These are phyloP conservation scores for Neurospora sp. DNA, from an alignment of 495 filamentous ascomycete species.

Conservation along the genomic window DNA sequence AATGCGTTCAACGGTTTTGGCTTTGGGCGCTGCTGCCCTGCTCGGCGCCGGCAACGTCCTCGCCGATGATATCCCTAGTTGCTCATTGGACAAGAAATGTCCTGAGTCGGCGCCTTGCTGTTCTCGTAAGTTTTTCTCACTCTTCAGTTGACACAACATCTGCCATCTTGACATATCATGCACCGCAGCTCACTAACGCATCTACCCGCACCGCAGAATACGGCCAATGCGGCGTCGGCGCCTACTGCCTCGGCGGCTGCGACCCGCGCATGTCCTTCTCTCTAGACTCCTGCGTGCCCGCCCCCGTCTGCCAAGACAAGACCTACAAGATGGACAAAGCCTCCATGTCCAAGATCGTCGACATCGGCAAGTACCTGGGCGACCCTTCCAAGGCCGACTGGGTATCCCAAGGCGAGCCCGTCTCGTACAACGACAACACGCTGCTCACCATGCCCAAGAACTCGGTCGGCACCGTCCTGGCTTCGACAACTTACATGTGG, in stretches of 20 bases:
- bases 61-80: slow-evolving; percentile 19
- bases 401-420: slow-evolving; percentile 71
- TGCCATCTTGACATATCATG: background rate
- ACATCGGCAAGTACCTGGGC: slow-evolving; percentile 76
- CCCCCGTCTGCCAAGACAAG: slow-evolving; percentile 65
- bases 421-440: slow-evolving; percentile 49
- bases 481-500: slow-evolving; percentile 88
- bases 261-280: slow-evolving; percentile 73
- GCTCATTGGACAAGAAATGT: slow-evolving; percentile 52
- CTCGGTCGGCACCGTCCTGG: slow-evolving; percentile 77
- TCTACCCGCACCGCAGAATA: slow-evolving; percentile 54
- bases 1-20: slow-evolving; percentile 13
- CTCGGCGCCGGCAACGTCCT: slow-evolving; percentile 30
- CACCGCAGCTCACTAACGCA: slow-evolving; percentile 11
- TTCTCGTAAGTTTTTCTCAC: slow-evolving; percentile 60
- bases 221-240: slow-evolving; percentile 83
- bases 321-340: slow-evolving; percentile 52
- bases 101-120: slow-evolving; percentile 75
- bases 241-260: slow-evolving; percentile 93
- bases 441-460: slow-evolving; percentile 79
- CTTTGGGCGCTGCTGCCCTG: slow-evolving; percentile 29
- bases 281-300: slow-evolving; percentile 78
- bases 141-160: background rate
- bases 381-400: slow-evolving; percentile 70
- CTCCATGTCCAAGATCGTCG: slow-evolving; percentile 52